A percentile compares a stretch with the other conserved stretches of the same genome.
Evolutionary conservation across 164 flowering plant species (phyloP).

Genomic region (Annona squamosa): DNA sequence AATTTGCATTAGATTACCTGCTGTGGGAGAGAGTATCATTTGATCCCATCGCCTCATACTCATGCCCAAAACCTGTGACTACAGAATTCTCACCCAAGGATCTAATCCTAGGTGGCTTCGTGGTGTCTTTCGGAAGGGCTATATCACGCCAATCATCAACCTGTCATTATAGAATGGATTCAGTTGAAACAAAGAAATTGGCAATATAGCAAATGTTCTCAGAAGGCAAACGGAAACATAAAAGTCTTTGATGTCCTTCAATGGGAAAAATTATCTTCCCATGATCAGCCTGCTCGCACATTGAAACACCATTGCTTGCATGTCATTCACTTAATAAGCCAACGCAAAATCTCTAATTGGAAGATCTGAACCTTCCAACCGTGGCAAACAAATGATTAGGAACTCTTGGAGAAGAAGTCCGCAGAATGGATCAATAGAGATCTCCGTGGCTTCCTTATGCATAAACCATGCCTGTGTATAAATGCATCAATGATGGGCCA

Average conservation of each 20-base stretch:
- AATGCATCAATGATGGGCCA: neutral
- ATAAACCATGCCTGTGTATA: neutral
- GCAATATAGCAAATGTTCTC: neutral
- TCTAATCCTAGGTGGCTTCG: slow-evolving; percentile 49
- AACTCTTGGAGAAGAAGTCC: neutral
- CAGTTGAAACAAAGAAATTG: neutral
- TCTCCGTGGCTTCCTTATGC: neutral
- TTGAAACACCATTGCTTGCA: neutral
- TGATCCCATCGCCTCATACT: slow-evolving; percentile 48
- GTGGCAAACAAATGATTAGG: neutral
- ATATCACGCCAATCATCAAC: slow-evolving; percentile 98
- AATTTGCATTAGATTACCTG: slow-evolving; percentile 28
- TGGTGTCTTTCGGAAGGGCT: slow-evolving; percentile 67
- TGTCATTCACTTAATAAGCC: neutral
- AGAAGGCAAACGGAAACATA: too few relatives aligned
- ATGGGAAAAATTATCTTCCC: neutral
- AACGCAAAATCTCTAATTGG: neutral
- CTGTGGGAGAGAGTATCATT: slow-evolving; percentile 27
- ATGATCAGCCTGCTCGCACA: neutral
- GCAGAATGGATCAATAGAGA: neutral
- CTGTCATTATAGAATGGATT: slow-evolving; percentile 25
- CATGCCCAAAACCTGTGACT: slow-evolving; percentile 84
- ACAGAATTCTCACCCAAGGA: slow-evolving; percentile 58
- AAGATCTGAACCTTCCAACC: too few relatives aligned
- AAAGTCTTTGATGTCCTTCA: neutral